These are phyloP conservation scores for Cordia subcordata DNA, from an alignment of 257 asterid species.

Conservation along the genomic window DNA sequence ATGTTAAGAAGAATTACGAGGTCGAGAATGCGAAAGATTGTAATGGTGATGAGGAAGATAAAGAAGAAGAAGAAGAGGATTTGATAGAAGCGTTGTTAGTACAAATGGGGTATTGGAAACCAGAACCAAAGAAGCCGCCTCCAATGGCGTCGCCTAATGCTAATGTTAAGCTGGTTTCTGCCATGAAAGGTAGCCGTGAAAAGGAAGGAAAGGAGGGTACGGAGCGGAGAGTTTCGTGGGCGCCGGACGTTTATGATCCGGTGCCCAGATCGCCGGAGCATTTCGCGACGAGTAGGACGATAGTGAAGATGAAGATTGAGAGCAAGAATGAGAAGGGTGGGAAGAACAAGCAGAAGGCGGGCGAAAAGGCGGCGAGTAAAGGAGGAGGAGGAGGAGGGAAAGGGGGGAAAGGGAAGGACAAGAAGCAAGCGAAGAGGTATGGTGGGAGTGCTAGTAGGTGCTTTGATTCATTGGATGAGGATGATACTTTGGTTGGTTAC, in stretches of 20 bases:
- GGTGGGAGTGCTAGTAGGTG: conserved; percentile 25
- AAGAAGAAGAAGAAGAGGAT: conserved; percentile 22
- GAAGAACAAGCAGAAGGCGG: conserved; percentile 29
- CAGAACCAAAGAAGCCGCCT: conserved; percentile 15
- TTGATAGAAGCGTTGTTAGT: conserved; percentile 19
- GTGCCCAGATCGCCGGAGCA: conserved; percentile 27
- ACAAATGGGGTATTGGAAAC: conserved; percentile 26
- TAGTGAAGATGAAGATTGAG: conserved; percentile 24
- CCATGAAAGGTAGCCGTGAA: conserved; percentile 41
- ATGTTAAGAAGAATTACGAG: not conserved
- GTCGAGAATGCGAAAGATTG: not conserved
- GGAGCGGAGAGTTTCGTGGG: conserved; percentile 40
- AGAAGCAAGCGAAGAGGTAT: conserved; percentile 20
- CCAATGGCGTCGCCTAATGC: conserved; percentile 23
- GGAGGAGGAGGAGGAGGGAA: conserved; percentile 5
- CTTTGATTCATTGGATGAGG: conserved; percentile 3
- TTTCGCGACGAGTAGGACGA: conserved; percentile 9
- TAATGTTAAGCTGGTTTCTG: conserved; percentile 35
- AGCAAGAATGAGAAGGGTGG: conserved; percentile 22
- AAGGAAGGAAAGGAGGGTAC: conserved; percentile 21
- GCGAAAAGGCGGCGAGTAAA: conserved; percentile 20
- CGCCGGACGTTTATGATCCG: conserved; percentile 46
- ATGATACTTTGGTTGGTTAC: not conserved
- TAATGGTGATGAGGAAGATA: conserved; percentile 8
- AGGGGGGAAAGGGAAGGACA: conserved; percentile 28